Percentiles rank a stretch among this genome's conserved stretches.
These are phyloP conservation scores for Hondaea fermentalgiana DNA, from an alignment of 108 stramenopile species.

Conservation along the genomic window DNA sequence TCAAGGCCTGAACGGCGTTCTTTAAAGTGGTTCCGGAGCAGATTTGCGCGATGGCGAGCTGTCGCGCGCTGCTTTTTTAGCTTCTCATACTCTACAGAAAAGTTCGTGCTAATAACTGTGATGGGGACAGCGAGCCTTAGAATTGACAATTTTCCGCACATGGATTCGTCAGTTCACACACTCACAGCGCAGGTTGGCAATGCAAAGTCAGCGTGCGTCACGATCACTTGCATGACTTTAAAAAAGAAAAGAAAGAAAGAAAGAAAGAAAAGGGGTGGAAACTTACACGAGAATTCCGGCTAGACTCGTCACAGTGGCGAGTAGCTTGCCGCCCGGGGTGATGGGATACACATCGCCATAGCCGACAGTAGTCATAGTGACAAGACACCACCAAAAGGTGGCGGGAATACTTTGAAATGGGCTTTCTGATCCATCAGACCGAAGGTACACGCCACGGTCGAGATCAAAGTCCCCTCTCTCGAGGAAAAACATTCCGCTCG, in stretches of 20 bases:
- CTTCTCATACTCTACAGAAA: conserved; percentile 5
- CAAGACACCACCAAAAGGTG: conserved; percentile 21
- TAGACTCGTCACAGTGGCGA: background rate
- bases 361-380: conserved; percentile 27
- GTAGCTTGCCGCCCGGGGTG: background rate
- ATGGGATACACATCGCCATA: conserved; percentile 23
- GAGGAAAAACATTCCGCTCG: background rate
- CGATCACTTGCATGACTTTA: background rate
- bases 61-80: background rate
- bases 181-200: background rate
- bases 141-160: too few species aligned
- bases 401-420: background rate
- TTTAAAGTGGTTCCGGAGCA: conserved; percentile 10
- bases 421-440: background rate
- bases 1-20: background rate
- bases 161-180: too few species aligned
- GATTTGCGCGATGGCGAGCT: background rate
- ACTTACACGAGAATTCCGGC: conserved; percentile 15
- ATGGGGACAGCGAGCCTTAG: conserved; percentile 10
- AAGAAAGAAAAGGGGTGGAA: background rate
- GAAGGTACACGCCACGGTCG: background rate
- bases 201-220: background rate
- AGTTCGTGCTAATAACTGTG: conserved; percentile 24
- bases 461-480: background rate
- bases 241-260: too few species aligned